Evolutionary conservation across 75 land plant genomes (phyloP), one percentile per base, ranked within the genome.

Genomic region (Picea glauca): DNA sequence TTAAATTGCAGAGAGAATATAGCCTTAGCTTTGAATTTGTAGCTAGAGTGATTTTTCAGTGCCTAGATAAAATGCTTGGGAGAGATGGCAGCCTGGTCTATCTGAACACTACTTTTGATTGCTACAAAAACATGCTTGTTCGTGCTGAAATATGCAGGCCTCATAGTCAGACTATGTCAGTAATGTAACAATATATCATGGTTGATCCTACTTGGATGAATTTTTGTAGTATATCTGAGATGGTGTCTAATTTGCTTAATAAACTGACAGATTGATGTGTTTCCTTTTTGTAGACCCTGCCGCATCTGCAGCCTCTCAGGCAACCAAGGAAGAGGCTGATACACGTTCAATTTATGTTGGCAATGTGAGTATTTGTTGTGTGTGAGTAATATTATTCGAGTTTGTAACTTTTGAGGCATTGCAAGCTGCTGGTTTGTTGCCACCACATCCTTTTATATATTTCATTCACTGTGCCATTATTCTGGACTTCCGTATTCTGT

Each of bases 311-410:
- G 95, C 89, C 59, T 81, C 87, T 23, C 93, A 90, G 77, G 93
- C 93, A 67, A 90, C 80, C 73, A 93, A 93, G 82, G 97, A 94
- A 88, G 97, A 94, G 78, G 95, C 92, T 61, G 97, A 94, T 87
- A 50, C 95, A 30, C 95, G 97, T 4, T 94, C 97, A 17, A 90
- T 94, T 12, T 94, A 88, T 82, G 97, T 94, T 83, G 97, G 97
- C 54, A 94, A 94, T 90, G 97, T 94, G 78, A 87, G 93, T 60
- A 70, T 75, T 40, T 14, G 14, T 78, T 59, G 59, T 46, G 30
- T 54, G 32, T 46, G 30, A 32, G 32, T 6, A 17, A 4, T 70
- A 43, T 14, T 2, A 18, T 67, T 63, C 6, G 18, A 38, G 32
- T 30, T 15, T 66, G 31, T 62, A 62, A 23, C 20, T 1, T 17